phyloP scores from a whole-genome alignment of 2,329 filamentous ascomycete species.

The Aotearoamyces nothofagi region DNA sequence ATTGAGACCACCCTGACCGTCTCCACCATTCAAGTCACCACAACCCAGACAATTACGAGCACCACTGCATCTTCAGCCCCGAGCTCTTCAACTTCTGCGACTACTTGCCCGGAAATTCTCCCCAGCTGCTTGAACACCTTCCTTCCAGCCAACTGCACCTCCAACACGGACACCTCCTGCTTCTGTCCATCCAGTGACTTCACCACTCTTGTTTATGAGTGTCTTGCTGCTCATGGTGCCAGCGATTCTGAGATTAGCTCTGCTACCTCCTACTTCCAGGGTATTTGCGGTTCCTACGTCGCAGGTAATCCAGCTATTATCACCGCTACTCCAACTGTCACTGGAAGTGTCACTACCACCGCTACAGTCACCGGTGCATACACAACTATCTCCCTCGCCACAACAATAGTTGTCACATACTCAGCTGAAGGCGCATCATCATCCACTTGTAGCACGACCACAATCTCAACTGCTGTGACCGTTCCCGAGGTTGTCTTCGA shows the following conservation, averaged over 20 bases:
- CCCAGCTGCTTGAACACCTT: constrained; percentile 89
- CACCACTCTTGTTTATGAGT: constrained; percentile 65
- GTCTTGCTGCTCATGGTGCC: constrained; percentile 63
- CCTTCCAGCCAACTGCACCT: constrained; percentile 62
- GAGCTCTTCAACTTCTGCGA: constrained; percentile 3
- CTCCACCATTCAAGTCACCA: constrained; percentile 20
- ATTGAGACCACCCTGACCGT: constrained; percentile 12
- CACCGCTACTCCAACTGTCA: constrained; percentile 53
- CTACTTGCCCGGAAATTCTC: constrained; percentile 46
- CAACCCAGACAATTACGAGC: constrained; percentile 17
- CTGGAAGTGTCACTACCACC: constrained; percentile 27
- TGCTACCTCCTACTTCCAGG: constrained; percentile 74
- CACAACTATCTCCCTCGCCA: constrained; percentile 28
- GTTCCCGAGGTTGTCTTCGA: constrained; percentile 36
- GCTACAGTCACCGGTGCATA: constrained; percentile 29
- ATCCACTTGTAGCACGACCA: constrained; percentile 32
- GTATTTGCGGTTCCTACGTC: constrained; percentile 70
- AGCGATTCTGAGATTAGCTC: constrained; percentile 49
- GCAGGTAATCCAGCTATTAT: constrained; percentile 71
- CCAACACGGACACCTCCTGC: constrained; percentile 72
- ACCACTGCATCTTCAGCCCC: constrained; percentile 8
- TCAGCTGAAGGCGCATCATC: constrained; percentile 31
- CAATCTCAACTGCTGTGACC: constrained; percentile 29
- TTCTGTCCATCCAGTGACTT: constrained; percentile 73
- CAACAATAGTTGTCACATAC: constrained; percentile 35